These are phyloP conservation scores for Coccinonectria pachysandricola DNA, from an alignment of 2,329 filamentous ascomycete genomes.

Conservation along the genomic window DNA sequence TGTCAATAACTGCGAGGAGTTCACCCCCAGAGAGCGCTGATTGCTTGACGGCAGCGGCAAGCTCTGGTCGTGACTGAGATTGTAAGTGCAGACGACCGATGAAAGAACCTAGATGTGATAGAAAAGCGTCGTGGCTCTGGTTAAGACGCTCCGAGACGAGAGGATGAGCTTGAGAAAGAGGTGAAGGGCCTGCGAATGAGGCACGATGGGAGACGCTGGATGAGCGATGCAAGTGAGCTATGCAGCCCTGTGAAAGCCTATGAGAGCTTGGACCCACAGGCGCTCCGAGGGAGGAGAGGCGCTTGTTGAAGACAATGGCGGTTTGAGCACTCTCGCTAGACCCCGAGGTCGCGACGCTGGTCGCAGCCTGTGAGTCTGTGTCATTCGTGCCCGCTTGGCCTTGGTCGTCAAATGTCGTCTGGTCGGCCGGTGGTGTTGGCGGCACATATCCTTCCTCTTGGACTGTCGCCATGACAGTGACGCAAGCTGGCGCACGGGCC, in stretches of 20 bases:
- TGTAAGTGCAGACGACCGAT: constrained; percentile 84
- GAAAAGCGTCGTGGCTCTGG: constrained; percentile 72
- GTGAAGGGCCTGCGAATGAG: constrained; percentile 61
- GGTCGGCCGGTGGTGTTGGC: constrained; percentile 54
- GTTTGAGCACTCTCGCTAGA: constrained; percentile 27
- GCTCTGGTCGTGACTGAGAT: constrained; percentile 77
- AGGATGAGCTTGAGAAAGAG: constrained; percentile 53
- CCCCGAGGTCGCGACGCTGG: constrained; percentile 25
- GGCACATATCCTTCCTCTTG: constrained; percentile 48
- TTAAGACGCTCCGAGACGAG: constrained; percentile 77
- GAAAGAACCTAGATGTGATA: constrained; percentile 86
- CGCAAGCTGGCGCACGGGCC: constrained; percentile 38
- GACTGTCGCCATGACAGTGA: constrained; percentile 51
- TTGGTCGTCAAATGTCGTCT: constrained; percentile 36
- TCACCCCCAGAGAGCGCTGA: constrained; percentile 73
- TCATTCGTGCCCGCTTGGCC: constrained; percentile 22
- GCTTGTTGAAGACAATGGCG: constrained; percentile 30
- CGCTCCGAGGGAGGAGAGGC: constrained; percentile 36
- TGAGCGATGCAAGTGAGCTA: constrained; percentile 35
- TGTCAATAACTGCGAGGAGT: constrained; percentile 69
- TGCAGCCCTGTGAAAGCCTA: constrained; percentile 27
- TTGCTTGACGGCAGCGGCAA: constrained; percentile 72
- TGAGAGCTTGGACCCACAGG: constrained; percentile 21
- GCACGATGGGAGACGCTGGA: constrained; percentile 60
- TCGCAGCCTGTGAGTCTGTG: constrained; percentile 30